Conservation (phyloP, 1,284 basidiomycete species). For the Xanthoconium separans region DNA sequence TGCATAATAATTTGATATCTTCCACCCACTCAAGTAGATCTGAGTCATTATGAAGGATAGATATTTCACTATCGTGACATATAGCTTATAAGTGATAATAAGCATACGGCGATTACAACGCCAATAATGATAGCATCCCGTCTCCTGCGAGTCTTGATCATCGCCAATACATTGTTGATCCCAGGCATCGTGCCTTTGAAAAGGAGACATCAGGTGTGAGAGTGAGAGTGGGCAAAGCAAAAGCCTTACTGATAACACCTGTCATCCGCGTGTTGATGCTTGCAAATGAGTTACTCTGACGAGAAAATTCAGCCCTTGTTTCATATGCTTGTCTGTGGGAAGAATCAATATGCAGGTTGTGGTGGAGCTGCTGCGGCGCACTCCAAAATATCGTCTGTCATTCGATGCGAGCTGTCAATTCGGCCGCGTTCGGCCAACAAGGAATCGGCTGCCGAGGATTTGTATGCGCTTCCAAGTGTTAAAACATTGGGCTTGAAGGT, state of each 20-base stretch:
- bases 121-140: constrained; percentile 92
- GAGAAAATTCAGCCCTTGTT: constrained; percentile 91
- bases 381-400: constrained; percentile 94
- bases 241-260: constrained; percentile 71
- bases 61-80: constrained; percentile 47
- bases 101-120: constrained; percentile 80
- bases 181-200: constrained; percentile 83
- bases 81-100: constrained; percentile 79
- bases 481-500: not conserved
- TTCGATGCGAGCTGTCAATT: constrained; percentile 91
- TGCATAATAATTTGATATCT: not conserved
- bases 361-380: constrained; percentile 39
- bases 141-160: constrained; percentile 90
- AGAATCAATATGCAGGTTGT: constrained; percentile 10
- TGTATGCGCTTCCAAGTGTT: constrained; percentile 66
- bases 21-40: not conserved
- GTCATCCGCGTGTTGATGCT: constrained; percentile 84
- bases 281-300: constrained; percentile 75
- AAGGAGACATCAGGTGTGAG: not conserved
- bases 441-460: constrained; percentile 84
- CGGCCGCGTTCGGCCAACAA: constrained; percentile 84
- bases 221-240: not conserved
- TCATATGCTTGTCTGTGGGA: constrained; percentile 89
- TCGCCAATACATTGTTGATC: constrained; percentile 85
- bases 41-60: constrained; percentile 3